Percentiles rank a stretch among this genome's conserved stretches.
These are phyloP conservation scores for Aphanomyces stellatus DNA, from an alignment of 352 stramenopile species.

Conservation along the genomic window DNA sequence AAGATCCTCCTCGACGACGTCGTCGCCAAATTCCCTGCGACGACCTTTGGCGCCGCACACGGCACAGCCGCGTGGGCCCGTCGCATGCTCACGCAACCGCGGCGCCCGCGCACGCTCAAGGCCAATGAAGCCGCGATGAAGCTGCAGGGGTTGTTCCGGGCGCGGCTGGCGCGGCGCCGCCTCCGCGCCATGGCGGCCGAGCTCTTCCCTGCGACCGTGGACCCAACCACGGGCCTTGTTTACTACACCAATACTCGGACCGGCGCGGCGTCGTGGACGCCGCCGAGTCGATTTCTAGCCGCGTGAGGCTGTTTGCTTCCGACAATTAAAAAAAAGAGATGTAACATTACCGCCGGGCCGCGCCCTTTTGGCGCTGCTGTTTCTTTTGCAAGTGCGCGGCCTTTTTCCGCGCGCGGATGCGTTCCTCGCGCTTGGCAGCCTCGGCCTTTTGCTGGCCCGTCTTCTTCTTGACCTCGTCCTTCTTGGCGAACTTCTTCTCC, in stretches of 20 bases:
- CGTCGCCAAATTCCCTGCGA: not conserved
- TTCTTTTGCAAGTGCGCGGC: constrained; percentile 53
- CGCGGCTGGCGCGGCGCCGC: constrained; percentile 35
- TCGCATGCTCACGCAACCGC: not conserved
- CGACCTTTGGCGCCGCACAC: not conserved
- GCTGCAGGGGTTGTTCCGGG: constrained; percentile 53
- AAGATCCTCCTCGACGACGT: constrained; percentile 15
- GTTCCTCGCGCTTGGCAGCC: constrained; percentile 65
- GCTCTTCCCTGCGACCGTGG: constrained; percentile 37
- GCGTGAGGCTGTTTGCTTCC: not conserved
- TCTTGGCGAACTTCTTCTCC: constrained; percentile 32
- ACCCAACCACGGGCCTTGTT: constrained; percentile 32
- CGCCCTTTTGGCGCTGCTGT: constrained; percentile 39
- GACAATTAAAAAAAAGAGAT: not conserved
- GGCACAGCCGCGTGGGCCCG: not conserved
- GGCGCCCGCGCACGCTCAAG: not conserved
- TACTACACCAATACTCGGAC: constrained; percentile 59
- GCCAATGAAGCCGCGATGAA: constrained; percentile 15
- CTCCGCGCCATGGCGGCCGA: constrained; percentile 29
- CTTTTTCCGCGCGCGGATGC: constrained; percentile 79
- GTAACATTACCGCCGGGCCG: not conserved
- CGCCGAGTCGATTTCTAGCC: constrained; percentile 30
- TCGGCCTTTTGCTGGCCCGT: constrained; percentile 65
- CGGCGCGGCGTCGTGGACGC: constrained; percentile 40
- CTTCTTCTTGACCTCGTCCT: constrained; percentile 58